Conservation (phyloP, 2,329 filamentous ascomycete species). For the Penicillium sp. region DNA sequence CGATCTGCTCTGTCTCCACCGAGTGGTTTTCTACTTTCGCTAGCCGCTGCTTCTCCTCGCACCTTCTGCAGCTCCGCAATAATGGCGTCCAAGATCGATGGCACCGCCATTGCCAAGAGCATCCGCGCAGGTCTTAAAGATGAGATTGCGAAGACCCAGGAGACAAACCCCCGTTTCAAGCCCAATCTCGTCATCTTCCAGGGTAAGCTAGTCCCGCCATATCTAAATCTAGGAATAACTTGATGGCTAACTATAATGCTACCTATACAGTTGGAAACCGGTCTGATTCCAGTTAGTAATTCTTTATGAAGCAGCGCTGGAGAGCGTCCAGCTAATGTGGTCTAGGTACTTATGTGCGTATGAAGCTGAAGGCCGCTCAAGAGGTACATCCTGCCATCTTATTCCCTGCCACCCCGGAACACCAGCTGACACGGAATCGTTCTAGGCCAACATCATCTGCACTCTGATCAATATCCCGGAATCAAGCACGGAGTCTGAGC, state of each 20-base stretch:
- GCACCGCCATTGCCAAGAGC: conserved; percentile 87
- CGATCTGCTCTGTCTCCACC: conserved; percentile 15
- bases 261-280: conserved; percentile 73
- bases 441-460: conserved; percentile 84
- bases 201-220: conserved; percentile 55
- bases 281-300: conserved; percentile 77
- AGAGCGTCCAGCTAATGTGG: conserved; percentile 24
- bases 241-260: conserved; percentile 5
- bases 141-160: conserved; percentile 79
- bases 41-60: conserved; percentile 22
- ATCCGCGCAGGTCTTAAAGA: conserved; percentile 79
- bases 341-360: conserved; percentile 93
- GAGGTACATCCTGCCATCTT: conserved; percentile 60
- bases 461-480: conserved; percentile 81
- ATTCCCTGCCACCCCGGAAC: not conserved
- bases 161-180: conserved; percentile 79
- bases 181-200: conserved; percentile 93
- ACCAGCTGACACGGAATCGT: conserved; percentile 7
- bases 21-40: conserved; percentile 18
- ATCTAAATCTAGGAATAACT: not conserved
- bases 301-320: conserved; percentile 14
- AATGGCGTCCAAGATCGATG: conserved; percentile 89
- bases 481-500: conserved; percentile 75
- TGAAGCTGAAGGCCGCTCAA: conserved; percentile 96
- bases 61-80: conserved; percentile 63